Conservation (phyloP, 1,284 basidiomycete genomes). For the Leccinum fuscescens region DNA sequence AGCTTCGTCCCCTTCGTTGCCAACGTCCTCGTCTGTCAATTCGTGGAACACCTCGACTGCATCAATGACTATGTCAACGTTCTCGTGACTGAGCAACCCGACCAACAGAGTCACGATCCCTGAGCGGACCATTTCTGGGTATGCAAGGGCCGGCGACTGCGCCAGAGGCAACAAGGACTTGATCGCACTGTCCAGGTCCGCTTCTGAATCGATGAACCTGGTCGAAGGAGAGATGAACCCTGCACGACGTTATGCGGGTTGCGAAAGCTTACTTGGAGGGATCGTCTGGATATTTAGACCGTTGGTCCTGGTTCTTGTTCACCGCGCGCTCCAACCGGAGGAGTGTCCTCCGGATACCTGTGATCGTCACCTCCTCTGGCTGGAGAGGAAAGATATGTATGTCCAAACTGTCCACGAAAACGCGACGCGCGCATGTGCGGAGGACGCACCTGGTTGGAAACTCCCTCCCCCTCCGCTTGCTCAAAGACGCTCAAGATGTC, state of each 20-base stretch:
- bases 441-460: conserved; percentile 64
- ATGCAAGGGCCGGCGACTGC: conserved; percentile 80
- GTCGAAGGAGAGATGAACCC: neutral
- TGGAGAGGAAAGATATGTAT: conserved; percentile 33
- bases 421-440: neutral
- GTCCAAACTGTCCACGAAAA: conserved; percentile 9
- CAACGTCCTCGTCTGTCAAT: conserved; percentile 94
- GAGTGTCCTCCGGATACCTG: conserved; percentile 72
- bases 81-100: conserved; percentile 89
- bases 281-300: conserved; percentile 88
- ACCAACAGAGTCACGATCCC: conserved; percentile 71
- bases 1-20: conserved; percentile 72
- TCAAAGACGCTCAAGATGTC: conserved; percentile 90
- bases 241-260: neutral
- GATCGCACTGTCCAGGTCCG: conserved; percentile 85
- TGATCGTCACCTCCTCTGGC: conserved; percentile 67
- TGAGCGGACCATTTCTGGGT: conserved; percentile 84
- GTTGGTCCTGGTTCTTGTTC: conserved; percentile 92
- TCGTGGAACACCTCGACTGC: conserved; percentile 91
- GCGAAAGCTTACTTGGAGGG: conserved; percentile 71
- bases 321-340: conserved; percentile 84
- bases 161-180: conserved; percentile 89
- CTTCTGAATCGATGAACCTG: conserved; percentile 98
- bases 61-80: conserved; percentile 91
- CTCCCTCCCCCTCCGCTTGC: conserved; percentile 58